phyloP scores from a whole-genome alignment of 73 alveolate genomes.

The Paramecium octaurelia region DNA sequence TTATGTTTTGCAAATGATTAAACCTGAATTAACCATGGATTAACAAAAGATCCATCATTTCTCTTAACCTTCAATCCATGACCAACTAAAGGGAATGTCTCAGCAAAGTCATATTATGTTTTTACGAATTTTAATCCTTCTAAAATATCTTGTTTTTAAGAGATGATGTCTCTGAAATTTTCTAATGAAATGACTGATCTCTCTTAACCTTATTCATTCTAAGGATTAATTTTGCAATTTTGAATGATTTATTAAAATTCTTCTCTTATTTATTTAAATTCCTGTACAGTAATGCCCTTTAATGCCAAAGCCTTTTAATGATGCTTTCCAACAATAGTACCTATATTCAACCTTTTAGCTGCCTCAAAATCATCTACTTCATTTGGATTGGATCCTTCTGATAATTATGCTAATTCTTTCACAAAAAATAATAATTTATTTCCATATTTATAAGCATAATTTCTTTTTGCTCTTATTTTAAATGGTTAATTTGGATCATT shows the following conservation, averaged over 20 bases:
- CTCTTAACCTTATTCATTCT: slow-evolving; percentile 5
- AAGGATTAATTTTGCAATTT: not conserved
- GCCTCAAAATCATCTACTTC: slow-evolving; percentile 39
- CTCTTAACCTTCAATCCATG: slow-evolving; percentile 45
- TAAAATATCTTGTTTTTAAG: not conserved
- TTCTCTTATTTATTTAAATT: not conserved
- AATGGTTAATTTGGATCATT: slow-evolving; percentile 19
- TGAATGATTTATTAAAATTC: slow-evolving; percentile 23
- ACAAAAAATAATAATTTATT: slow-evolving; percentile 20
- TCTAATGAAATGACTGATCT: slow-evolving; percentile 15
- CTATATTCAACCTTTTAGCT: slow-evolving; percentile 54
- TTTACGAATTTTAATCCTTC: slow-evolving; percentile 6
- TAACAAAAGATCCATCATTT: slow-evolving; percentile 24
- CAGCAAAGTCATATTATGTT: slow-evolving; percentile 51
- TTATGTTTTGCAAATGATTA: not conserved
- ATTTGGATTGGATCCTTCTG: slow-evolving; percentile 33
- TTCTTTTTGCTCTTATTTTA: slow-evolving; percentile 41
- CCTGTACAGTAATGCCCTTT: slow-evolving; percentile 20
- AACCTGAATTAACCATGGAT: slow-evolving; percentile 38
- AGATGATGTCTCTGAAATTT: slow-evolving; percentile 15
- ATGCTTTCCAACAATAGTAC: slow-evolving; percentile 56
- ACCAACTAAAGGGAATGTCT: slow-evolving; percentile 50
- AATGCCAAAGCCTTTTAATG: slow-evolving; percentile 50
- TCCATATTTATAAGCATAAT: slow-evolving; percentile 29
- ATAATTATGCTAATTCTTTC: not conserved